A percentile compares a stretch with the other conserved stretches of the same genome.
These are phyloP conservation scores for Crithidia brevicula DNA, from an alignment of 208 protist species.

Conservation along the genomic window DNA sequence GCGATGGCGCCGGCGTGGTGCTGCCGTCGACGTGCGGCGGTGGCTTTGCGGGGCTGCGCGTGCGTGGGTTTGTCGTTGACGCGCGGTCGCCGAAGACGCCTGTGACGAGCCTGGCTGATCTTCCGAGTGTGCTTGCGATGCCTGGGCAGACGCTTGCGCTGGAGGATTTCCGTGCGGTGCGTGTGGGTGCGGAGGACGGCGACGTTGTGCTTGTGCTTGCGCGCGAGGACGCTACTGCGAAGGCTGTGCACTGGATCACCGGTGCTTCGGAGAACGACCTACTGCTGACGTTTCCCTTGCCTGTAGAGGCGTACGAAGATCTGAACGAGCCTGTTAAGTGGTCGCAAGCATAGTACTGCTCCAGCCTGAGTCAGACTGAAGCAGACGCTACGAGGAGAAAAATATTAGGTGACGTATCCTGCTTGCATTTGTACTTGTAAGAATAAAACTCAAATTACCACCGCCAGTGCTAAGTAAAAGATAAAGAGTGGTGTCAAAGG, in stretches of 20 bases:
- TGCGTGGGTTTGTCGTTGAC: conserved; percentile 35
- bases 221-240: conserved; percentile 27
- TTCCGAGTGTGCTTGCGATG: conserved; percentile 25
- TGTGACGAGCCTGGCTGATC: background rate
- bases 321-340: conserved; percentile 34
- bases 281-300: conserved; percentile 45
- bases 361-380: no score
- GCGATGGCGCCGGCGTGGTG: conserved; percentile 3
- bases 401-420: no score
- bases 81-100: conserved; percentile 22
- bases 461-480: no score
- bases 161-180: conserved; percentile 45
- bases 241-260: conserved; percentile 40
- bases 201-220: conserved; percentile 31
- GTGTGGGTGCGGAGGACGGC: conserved; percentile 12
- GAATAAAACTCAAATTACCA: no score
- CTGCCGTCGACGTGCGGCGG: conserved; percentile 16
- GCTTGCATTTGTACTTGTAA: no score
- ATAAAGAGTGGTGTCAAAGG: no score
- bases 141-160: conserved; percentile 51
- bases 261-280: conserved; percentile 47
- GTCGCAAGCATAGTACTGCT: no score
- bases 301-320: conserved; percentile 40
- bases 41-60: conserved; percentile 11
- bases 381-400: no score